Conservation (phyloP, 2,329 filamentous ascomycete species). For the Elsinoe fawcettii region DNA sequence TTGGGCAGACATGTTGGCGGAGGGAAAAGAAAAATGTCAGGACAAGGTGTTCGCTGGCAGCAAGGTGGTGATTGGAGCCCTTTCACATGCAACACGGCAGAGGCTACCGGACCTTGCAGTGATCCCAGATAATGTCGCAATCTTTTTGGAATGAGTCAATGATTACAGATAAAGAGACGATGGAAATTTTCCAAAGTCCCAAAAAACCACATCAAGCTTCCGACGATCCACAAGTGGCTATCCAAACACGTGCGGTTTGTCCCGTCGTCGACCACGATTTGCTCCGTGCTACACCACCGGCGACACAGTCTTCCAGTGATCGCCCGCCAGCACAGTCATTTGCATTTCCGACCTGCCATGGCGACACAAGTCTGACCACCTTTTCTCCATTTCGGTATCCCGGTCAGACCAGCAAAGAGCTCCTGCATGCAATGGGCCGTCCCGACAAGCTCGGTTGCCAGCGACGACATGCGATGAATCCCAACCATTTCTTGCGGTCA, state of each 20-base stretch:
- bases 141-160: conserved; percentile 11
- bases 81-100: conserved; percentile 13
- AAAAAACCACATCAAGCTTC: not conserved
- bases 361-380: not conserved
- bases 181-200: not conserved
- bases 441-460: not conserved
- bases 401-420: not conserved
- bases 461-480: conserved; percentile 1
- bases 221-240: conserved; percentile 7
- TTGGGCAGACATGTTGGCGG: conserved; percentile 24
- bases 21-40: conserved; percentile 11
- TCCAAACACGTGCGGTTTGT: conserved; percentile 6
- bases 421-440: conserved; percentile 1
- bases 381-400: not conserved
- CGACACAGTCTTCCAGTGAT: not conserved
- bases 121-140: conserved; percentile 6
- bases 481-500: conserved; percentile 2
- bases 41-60: conserved; percentile 3
- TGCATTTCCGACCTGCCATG: not conserved
- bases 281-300: not conserved
- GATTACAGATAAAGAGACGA: conserved; percentile 7
- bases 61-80: conserved; percentile 12
- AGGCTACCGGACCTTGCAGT: not conserved
- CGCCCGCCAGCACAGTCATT: conserved; percentile 5
- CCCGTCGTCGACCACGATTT: conserved; percentile 2